A percentile compares a stretch with the other conserved stretches of the same genome.
phyloP scores from a whole-genome alignment of 1,284 basidiomycete genomes.

The Leccinum pachyderme region DNA sequence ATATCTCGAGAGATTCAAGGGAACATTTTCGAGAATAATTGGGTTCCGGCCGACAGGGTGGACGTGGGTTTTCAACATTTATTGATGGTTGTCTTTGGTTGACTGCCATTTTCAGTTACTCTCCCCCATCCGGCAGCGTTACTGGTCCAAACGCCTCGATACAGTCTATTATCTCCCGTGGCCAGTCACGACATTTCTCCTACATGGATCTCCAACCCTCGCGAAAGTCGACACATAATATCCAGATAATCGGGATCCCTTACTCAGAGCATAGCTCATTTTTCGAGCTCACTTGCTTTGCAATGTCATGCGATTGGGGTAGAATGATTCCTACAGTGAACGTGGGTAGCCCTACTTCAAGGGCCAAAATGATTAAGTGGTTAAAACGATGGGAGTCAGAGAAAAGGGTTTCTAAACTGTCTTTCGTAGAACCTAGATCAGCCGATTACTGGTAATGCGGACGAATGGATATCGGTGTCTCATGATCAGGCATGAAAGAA shows the following conservation, averaged over 20 bases:
- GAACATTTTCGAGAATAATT: constrained; percentile 71
- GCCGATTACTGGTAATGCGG: constrained; percentile 63
- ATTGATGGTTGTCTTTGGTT: neutral
- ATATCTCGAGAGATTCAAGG: constrained; percentile 77
- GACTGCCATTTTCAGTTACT: constrained; percentile 49
- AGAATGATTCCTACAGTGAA: constrained; percentile 97
- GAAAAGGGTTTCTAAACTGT: constrained; percentile 52
- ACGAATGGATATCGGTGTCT: too few relatives aligned
- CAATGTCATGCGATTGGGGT: constrained; percentile 76
- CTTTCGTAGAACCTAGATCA: constrained; percentile 60
- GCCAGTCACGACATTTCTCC: constrained; percentile 67
- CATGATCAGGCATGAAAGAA: neutral
- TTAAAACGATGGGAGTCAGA: constrained; percentile 85
- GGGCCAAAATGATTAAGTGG: constrained; percentile 86
- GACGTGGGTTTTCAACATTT: constrained; percentile 57
- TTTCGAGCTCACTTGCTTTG: constrained; percentile 92
- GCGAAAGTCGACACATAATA: constrained; percentile 64
- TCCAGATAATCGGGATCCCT: constrained; percentile 86
- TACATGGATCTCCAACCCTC: constrained; percentile 67
- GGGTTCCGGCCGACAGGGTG: constrained; percentile 94
- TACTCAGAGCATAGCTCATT: constrained; percentile 97
- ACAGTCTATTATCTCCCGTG: constrained; percentile 61
- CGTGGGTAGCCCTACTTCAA: constrained; percentile 75
- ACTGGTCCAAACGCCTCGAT: constrained; percentile 63
- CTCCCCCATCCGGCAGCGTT: constrained; percentile 69